Base-by-base conservation (phyloP, 1,284 basidiomycete genomes). In the Leccinum huronense region DNA sequence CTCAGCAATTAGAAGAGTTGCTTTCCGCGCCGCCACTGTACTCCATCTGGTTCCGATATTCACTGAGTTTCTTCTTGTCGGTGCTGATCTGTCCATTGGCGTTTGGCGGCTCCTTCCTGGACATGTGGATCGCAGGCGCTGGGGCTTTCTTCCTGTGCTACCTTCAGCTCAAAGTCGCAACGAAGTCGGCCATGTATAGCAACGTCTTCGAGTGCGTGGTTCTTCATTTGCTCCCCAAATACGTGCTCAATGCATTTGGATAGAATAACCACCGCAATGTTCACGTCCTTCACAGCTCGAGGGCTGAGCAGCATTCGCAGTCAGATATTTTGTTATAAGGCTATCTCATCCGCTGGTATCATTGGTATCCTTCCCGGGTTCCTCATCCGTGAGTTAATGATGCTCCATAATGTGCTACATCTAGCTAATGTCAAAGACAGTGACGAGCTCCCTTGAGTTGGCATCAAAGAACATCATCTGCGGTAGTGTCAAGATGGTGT, bases 401-500 rank as follows among this genome's bases (percentile, higher is more conserved):
- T 55, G 9, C 27, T 59, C 31, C 19, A 30, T 55, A 51, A 68
- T 68, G 59, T 40, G 11, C 45, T 23, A 45, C 30, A 14, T 27
- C 38, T 23, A 19, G 31, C 65, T 63, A 65, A 74, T 23, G 58
- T 68, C 58, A 2, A 58, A 71, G 63, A 67, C 71, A 93, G 93
- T 94, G 69, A 91, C 88, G 70, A 93, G 91, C 66, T 93, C 93
- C 23, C 82, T 95, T 64, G 93, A 95, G 74, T 80, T 95, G 59
- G 93, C 93, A 1, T 94, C 92, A 0, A 94, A 93, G 76, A 94
- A 94, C 71, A 91, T 94, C 58, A 86, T 95, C 2, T 90, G 89
- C 59, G 93, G 93, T 30, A 93, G 90, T 64, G 92, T 95, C 64
- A 91, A 93, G 75, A 93, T 95, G 91, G 91, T 94, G 23, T 95